Percentiles rank a stretch among this genome's conserved stretches.
phyloP scores from a whole-genome alignment of 352 stramenopile species.

The Globisporangium irregulare region DNA sequence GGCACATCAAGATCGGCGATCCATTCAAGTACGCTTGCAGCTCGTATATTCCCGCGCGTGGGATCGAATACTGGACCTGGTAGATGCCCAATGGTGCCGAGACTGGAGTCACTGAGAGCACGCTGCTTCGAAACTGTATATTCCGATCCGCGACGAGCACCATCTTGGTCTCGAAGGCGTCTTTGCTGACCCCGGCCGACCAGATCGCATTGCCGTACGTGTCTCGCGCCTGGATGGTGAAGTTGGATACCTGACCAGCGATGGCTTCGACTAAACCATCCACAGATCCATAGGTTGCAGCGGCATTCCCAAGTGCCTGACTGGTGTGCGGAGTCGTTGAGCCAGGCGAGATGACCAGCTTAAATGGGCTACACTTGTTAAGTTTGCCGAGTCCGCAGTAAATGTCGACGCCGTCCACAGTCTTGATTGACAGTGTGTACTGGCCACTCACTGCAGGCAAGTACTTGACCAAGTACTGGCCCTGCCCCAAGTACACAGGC shows the following conservation, averaged over 20 bases:
- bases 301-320: slow-evolving; percentile 75
- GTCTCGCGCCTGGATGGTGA: slow-evolving; percentile 95
- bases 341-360: slow-evolving; percentile 83
- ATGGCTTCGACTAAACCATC: slow-evolving; percentile 90
- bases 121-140: slow-evolving; percentile 84
- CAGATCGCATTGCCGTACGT: slow-evolving; percentile 86
- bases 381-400: slow-evolving; percentile 91
- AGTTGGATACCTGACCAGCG: slow-evolving; percentile 89
- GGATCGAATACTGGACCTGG: slow-evolving; percentile 92
- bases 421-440: slow-evolving; percentile 92
- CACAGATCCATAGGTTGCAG: slow-evolving; percentile 58
- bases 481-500: slow-evolving; percentile 87
- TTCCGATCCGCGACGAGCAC: slow-evolving; percentile 45
- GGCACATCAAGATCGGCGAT: slow-evolving; percentile 90
- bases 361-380: slow-evolving; percentile 95
- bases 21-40: slow-evolving; percentile 76
- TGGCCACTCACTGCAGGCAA: slow-evolving; percentile 71
- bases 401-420: slow-evolving; percentile 91
- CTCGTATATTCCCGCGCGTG: slow-evolving; percentile 84
- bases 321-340: slow-evolving; percentile 86
- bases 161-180: slow-evolving; percentile 88
- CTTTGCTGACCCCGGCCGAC: slow-evolving; percentile 32
- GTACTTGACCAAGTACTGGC: slow-evolving; percentile 91
- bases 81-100: slow-evolving; percentile 77
- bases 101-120: slow-evolving; percentile 31